Conservation (phyloP, 768 basidiomycete genomes). For the Leccinum uliginosum region DNA sequence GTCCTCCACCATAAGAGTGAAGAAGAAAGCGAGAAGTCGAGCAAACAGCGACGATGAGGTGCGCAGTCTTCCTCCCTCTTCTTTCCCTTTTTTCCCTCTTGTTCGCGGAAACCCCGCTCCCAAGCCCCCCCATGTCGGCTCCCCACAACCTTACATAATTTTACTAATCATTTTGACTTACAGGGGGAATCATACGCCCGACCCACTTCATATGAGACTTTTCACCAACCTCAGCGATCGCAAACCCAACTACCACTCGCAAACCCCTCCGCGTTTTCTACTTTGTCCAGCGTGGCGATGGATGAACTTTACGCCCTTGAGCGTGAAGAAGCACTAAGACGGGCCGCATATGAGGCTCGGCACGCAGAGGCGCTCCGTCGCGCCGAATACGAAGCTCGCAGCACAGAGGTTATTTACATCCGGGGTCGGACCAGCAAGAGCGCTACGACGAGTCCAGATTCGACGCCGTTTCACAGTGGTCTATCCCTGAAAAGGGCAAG, state of each 20-base stretch:
- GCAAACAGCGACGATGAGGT: constrained; percentile 86
- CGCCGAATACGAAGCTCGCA: constrained; percentile 56
- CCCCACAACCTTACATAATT: constrained; percentile 27
- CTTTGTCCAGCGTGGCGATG: constrained; percentile 73
- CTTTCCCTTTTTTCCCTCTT: neutral
- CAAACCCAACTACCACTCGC: constrained; percentile 24
- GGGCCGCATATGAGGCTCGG: constrained; percentile 82
- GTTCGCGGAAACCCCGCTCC: neutral
- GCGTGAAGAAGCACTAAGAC: constrained; percentile 73
- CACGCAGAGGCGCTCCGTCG: constrained; percentile 66
- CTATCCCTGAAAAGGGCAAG: constrained; percentile 17
- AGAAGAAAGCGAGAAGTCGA: constrained; percentile 76
- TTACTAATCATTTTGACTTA: constrained; percentile 15
- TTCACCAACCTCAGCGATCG: constrained; percentile 27
- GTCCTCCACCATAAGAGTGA: constrained; percentile 37
- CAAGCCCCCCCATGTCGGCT: constrained; percentile 16
- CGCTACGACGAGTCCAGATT: constrained; percentile 62
- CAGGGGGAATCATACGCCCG: constrained; percentile 58
- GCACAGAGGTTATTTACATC: constrained; percentile 41
- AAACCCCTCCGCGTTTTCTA: constrained; percentile 53
- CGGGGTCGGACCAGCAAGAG: constrained; percentile 49
- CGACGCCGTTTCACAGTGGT: constrained; percentile 36
- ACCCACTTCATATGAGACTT: constrained; percentile 47
- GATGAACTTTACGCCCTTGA: constrained; percentile 90
- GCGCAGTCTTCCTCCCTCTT: constrained; percentile 24